Conservation (phyloP, 306 rosid species). For the Adenanthera pavonina region DNA sequence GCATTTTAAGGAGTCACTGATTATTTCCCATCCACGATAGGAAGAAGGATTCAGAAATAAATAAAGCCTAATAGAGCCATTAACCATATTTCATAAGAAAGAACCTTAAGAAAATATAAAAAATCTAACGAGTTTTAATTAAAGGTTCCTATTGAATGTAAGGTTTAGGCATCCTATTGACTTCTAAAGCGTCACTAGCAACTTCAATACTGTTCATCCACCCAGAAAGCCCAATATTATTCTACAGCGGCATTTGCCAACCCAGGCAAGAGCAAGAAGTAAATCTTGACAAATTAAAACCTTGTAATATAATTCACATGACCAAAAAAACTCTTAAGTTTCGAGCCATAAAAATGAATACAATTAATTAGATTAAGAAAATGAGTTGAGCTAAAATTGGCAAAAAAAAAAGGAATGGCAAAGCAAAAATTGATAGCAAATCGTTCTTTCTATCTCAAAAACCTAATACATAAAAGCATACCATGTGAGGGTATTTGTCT, state of each 20-base stretch:
- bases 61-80: neutral
- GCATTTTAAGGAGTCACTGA: neutral
- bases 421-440: neutral
- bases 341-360: neutral
- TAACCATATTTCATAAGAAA: neutral
- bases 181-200: neutral
- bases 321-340: neutral
- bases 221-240: neutral
- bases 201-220: neutral
- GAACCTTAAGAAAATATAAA: neutral
- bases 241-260: neutral
- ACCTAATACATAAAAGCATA: constrained; percentile 15
- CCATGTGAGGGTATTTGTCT: constrained; percentile 98
- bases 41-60: neutral
- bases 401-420: neutral
- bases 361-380: neutral
- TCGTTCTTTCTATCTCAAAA: neutral
- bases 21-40: neutral
- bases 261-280: neutral
- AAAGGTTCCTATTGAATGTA: neutral
- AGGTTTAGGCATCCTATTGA: neutral
- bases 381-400: neutral
- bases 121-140: neutral
- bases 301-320: neutral
- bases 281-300: neutral